Percentiles rank a stretch among this genome's conserved stretches.
phyloP scores from a whole-genome alignment of 169 alveolate genomes.

The Eimeria praecox region DNA sequence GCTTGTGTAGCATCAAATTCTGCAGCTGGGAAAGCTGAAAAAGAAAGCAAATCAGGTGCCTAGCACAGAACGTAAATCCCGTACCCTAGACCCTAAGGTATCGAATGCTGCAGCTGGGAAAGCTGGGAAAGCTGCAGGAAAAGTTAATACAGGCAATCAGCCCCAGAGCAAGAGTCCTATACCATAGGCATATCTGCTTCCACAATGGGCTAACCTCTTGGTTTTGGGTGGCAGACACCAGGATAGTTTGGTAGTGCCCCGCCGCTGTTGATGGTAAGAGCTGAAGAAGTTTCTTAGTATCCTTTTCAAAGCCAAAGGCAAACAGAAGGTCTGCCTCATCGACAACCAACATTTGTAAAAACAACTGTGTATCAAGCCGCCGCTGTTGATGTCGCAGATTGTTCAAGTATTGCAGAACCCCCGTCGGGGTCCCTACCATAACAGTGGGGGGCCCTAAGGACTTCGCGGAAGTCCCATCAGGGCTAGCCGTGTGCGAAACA shows the following conservation, averaged over 20 bases:
- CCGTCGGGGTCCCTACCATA: conserved; percentile 82
- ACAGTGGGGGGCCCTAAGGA: conserved; percentile 76
- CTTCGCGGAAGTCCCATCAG: not conserved
- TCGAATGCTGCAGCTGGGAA: conserved; percentile 72
- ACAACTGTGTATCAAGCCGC: conserved; percentile 19
- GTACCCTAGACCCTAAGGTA: too few species aligned
- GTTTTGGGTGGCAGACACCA: conserved; percentile 83
- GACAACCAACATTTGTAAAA: conserved; percentile 77
- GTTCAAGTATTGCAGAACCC: conserved; percentile 36
- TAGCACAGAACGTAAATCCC: too few species aligned
- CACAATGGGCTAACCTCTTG: conserved; percentile 57
- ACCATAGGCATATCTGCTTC: not conserved
- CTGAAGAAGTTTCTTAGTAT: conserved; percentile 66
- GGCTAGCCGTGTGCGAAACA: conserved; percentile 64
- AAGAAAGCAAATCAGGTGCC: not conserved
- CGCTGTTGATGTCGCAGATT: conserved; percentile 50
- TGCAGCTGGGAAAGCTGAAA: conserved; percentile 78
- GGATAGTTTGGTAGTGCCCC: conserved; percentile 78
- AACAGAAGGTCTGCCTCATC: conserved; percentile 84
- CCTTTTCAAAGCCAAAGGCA: conserved; percentile 83
- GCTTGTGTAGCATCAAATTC: conserved; percentile 80
- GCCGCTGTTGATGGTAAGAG: conserved; percentile 76
- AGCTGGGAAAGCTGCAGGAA: conserved; percentile 54
- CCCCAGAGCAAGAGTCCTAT: not conserved
- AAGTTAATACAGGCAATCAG: not conserved